Evolutionary conservation across 2,329 filamentous ascomycete genomes (phyloP), one percentile per base, ranked within the genome.

Genomic region (Didymella lethalis): DNA sequence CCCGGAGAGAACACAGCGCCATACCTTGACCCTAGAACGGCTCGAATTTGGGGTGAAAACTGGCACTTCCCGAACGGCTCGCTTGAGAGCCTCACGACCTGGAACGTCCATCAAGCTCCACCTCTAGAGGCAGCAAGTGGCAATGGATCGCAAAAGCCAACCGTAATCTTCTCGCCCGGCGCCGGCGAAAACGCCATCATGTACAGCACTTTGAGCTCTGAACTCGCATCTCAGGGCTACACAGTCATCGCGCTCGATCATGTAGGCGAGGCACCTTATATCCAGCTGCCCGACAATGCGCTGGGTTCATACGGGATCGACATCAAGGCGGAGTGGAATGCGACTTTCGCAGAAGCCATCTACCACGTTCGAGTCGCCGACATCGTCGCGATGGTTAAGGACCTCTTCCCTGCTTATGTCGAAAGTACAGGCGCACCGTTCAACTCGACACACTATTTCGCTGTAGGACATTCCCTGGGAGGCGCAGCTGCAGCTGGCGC

Each of bases 1-100:
- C 61, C 61, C 11, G 47, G 51, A 48, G 63, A 59, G 16, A 64
- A 57, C 25, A 66, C 64, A 11, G 59, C 54, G 12, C 57, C 64
- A 3, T 71, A 71, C 50, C 55, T 71, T 16, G 67, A 71, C 52
- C 48, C 63, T 26, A 70, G 58, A 5, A 70, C 57, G 2, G 67
- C 67, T 4, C 28, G 36, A 7, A 54, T 73, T 26, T 68, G 64
- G 63, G 62, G 57, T 32, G 23, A 53, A 18, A 50, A 53, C 23
- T 57, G 59, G 26, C 50, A 61, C 10, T 54, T 59, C 16, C 52
- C 64, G 7, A 46, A 50, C 14, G 32, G 46, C 36, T 51, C 54
- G 4, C 52, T 65, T 25, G 41, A 59, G 16, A 57, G 23, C 16
- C 20, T 67, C 3, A 62, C 47, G 28, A 64, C 63, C 14, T 60